Conservation (phyloP, 2,329 filamentous ascomycete genomes). For the Kalaharituber pfeilii region DNA sequence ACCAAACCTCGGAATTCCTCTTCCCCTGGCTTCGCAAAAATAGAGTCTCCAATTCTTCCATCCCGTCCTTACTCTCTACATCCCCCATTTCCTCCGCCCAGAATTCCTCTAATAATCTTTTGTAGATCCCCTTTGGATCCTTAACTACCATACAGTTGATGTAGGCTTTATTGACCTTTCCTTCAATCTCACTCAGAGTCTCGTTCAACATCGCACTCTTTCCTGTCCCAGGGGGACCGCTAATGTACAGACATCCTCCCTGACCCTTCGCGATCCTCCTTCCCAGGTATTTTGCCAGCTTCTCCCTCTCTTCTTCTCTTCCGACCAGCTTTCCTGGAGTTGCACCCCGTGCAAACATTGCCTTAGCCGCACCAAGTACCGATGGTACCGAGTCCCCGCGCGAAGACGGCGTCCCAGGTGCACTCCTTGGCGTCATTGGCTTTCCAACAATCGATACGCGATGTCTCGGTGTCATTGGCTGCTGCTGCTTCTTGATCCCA, state of each 20-base stretch:
- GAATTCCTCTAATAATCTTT: slow-evolving; percentile 55
- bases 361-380: slow-evolving; percentile 71
- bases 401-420: slow-evolving; percentile 14
- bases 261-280: slow-evolving; percentile 13
- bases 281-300: slow-evolving; percentile 18
- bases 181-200: slow-evolving; percentile 44
- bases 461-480: slow-evolving; percentile 16
- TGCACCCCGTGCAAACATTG: slow-evolving; percentile 67
- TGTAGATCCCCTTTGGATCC: slow-evolving; percentile 68
- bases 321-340: slow-evolving; percentile 61
- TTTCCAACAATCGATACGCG: slow-evolving; percentile 16
- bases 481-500: slow-evolving; percentile 7
- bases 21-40: slow-evolving; percentile 38
- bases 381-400: slow-evolving; percentile 30
- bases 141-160: slow-evolving; percentile 98
- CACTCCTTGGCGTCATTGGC: slow-evolving; percentile 19
- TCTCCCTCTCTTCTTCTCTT: slow-evolving; percentile 42
- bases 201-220: slow-evolving; percentile 89
- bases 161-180: slow-evolving; percentile 49
- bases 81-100: slow-evolving; percentile 43
- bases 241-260: slow-evolving; percentile 74
- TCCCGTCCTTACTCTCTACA: slow-evolving; percentile 7
- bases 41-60: slow-evolving; percentile 46
- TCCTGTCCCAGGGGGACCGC: slow-evolving; percentile 85
- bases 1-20: not conserved